Percentiles rank a stretch among this genome's conserved stretches.
These are phyloP conservation scores for Geranium rotundifolium DNA, from an alignment of 345 rosid genomes.

Conservation along the genomic window DNA sequence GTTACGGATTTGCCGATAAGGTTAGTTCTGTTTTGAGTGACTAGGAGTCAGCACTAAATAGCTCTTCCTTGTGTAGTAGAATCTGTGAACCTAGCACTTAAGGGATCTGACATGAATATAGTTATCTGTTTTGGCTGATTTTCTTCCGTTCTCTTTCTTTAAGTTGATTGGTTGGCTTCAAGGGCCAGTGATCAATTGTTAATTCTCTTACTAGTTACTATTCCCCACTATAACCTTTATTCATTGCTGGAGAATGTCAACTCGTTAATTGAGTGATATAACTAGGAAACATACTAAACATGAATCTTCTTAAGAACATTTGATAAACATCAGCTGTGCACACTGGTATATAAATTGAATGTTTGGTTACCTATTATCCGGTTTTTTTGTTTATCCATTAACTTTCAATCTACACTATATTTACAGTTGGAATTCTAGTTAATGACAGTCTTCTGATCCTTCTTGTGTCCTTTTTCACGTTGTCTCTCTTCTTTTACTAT, in stretches of 20 bases:
- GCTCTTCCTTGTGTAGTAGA: background rate
- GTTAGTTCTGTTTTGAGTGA: slow-evolving; percentile 27
- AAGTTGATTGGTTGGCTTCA: background rate
- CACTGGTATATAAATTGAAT: background rate
- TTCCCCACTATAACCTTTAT: background rate
- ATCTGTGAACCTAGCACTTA: background rate
- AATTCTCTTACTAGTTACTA: background rate
- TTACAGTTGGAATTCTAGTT: background rate
- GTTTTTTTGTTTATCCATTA: background rate
- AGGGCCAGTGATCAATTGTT: background rate
- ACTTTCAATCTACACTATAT: no score
- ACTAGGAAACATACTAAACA: background rate
- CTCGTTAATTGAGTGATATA: background rate
- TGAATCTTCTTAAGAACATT: background rate
- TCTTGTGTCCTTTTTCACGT: background rate
- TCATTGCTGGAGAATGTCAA: background rate
- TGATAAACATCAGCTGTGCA: background rate
- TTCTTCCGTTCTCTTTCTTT: background rate
- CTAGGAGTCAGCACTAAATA: background rate
- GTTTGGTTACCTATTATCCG: background rate
- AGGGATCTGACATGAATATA: background rate
- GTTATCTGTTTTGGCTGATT: background rate
- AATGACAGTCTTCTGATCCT: background rate
- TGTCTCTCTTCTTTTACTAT: background rate
- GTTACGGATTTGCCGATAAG: slow-evolving; percentile 99